Conservation (phyloP, 768 basidiomycete genomes). For the Lactarius sanguifluus region DNA sequence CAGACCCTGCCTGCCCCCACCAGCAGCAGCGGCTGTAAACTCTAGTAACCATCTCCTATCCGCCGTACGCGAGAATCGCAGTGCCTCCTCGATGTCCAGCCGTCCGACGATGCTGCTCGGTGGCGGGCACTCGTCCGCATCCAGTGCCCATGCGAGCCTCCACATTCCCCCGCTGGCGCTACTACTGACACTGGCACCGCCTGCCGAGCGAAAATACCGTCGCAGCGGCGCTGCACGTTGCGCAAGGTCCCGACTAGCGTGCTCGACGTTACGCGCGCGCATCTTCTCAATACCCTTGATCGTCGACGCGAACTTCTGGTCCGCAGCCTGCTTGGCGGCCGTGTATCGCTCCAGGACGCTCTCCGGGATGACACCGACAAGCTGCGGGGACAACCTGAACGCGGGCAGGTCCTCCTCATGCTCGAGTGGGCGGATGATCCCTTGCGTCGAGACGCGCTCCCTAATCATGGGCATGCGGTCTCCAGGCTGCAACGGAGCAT, state of each 20-base stretch:
- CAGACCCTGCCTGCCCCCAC: background rate
- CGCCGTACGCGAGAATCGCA: constrained; percentile 65
- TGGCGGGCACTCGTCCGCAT: constrained; percentile 77
- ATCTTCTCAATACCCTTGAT: constrained; percentile 59
- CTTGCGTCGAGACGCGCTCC: constrained; percentile 83
- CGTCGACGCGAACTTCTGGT: constrained; percentile 62
- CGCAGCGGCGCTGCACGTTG: constrained; percentile 53
- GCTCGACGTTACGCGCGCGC: constrained; percentile 61
- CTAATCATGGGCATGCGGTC: constrained; percentile 73
- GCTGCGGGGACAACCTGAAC: constrained; percentile 58
- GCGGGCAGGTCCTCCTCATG: constrained; percentile 63
- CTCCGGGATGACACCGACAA: constrained; percentile 76
- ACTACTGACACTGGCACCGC: constrained; percentile 29
- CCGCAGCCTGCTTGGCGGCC: constrained; percentile 56
- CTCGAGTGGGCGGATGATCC: constrained; percentile 76
- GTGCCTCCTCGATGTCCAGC: constrained; percentile 79
- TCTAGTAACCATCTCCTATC: constrained; percentile 43
- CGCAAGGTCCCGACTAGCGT: constrained; percentile 60
- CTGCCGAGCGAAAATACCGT: constrained; percentile 32
- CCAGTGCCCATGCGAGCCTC: constrained; percentile 87
- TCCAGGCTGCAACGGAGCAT: constrained; percentile 34
- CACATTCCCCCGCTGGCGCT: constrained; percentile 41
- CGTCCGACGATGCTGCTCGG: constrained; percentile 87
- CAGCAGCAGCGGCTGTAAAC: background rate
- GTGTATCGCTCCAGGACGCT: constrained; percentile 71